A percentile compares a stretch with the other conserved stretches of the same genome.
Conservation (phyloP, 169 alveolate genomes). For the Eimeria falciformis region DNA sequence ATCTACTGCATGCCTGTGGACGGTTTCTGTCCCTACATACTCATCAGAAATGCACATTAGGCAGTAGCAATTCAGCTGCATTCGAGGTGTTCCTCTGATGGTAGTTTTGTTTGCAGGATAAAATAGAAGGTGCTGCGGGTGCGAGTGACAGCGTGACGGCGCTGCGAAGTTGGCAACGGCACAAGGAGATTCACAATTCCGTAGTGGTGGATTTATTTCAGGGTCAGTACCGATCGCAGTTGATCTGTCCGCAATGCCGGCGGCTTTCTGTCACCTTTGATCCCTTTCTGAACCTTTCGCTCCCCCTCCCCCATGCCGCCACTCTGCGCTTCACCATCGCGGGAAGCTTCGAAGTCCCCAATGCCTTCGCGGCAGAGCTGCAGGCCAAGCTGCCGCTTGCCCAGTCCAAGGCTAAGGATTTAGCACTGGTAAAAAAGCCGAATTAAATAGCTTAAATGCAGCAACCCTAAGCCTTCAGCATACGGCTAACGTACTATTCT, state of each 20-base stretch:
- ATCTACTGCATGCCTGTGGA: no score
- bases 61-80: no score
- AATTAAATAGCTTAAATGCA: no score
- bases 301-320: conserved; percentile 88
- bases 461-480: no score
- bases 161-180: conserved; percentile 86
- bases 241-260: conserved; percentile 89
- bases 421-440: conserved; percentile 42
- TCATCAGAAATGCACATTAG: no score
- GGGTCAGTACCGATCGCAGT: conserved; percentile 91
- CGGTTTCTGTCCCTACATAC: no score
- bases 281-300: conserved; percentile 91
- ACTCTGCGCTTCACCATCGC: conserved; percentile 48
- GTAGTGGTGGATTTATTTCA: conserved; percentile 92
- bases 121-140: conserved; percentile 80
- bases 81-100: neutral
- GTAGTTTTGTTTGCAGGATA: conserved; percentile 15
- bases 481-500: no score
- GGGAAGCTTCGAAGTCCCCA: neutral
- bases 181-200: conserved; percentile 89
- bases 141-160: conserved; percentile 85
- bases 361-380: conserved; percentile 24
- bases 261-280: conserved; percentile 89
- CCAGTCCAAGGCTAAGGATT: neutral
- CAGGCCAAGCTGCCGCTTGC: conserved; percentile 23